Conservation (phyloP, 1,284 basidiomycete genomes). For the Irpex lacteus region DNA sequence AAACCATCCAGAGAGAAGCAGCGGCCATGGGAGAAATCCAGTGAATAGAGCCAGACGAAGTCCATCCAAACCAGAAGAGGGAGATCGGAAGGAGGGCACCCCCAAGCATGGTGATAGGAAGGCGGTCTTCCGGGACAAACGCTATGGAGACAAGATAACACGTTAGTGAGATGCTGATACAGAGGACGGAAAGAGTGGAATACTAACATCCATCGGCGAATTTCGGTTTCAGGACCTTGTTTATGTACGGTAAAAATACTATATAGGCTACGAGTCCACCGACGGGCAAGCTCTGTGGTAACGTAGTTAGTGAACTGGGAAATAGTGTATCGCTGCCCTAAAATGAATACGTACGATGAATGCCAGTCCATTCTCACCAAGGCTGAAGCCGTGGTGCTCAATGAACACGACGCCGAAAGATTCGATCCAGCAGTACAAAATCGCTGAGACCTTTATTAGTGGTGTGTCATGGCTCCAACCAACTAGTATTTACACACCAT, state of each 20-base stretch:
- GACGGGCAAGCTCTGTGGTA: slow-evolving; percentile 35
- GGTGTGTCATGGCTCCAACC: no score
- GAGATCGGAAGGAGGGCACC: slow-evolving; percentile 37
- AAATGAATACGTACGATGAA: slow-evolving; percentile 32
- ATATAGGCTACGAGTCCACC: slow-evolving; percentile 23
- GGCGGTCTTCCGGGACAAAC: slow-evolving; percentile 41
- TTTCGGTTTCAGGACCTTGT: slow-evolving; percentile 17
- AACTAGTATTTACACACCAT: no score
- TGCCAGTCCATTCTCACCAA: slow-evolving; percentile 40
- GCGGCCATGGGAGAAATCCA: slow-evolving; percentile 30
- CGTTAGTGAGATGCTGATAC: not conserved
- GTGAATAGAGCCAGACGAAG: slow-evolving; percentile 27
- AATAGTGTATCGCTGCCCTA: not conserved
- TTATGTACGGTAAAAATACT: slow-evolving; percentile 16
- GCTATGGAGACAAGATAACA: not conserved
- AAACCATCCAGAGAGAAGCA: slow-evolving; percentile 20
- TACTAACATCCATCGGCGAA: slow-evolving; percentile 13
- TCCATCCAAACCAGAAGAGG: slow-evolving; percentile 45
- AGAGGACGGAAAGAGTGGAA: no score
- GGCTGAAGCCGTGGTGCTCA: slow-evolving; percentile 31
- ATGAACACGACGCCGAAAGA: slow-evolving; percentile 33
- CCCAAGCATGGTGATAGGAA: slow-evolving; percentile 36
- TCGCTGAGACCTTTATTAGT: not conserved
- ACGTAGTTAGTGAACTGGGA: no score
- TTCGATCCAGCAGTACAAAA: slow-evolving; percentile 31